Percentiles rank a stretch among this genome's conserved stretches.
phyloP scores from a whole-genome alignment of 2,329 filamentous ascomycete genomes.

The Venturia carpophila region DNA sequence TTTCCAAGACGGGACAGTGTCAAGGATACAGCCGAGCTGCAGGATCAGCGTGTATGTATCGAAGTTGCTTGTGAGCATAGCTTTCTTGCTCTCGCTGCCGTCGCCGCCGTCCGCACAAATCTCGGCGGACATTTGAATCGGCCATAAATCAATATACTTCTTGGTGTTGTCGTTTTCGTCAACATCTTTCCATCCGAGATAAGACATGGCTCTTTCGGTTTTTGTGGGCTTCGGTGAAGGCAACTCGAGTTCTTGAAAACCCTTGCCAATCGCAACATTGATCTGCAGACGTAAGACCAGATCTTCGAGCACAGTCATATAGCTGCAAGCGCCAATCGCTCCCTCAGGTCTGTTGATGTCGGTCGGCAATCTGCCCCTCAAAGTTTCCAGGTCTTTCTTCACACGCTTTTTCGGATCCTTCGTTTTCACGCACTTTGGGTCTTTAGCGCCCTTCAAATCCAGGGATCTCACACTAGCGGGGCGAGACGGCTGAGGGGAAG shows the following conservation, averaged over 20 bases:
- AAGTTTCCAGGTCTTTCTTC: constrained; percentile 41
- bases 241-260: constrained; percentile 68
- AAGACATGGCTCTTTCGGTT: constrained; percentile 25
- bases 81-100: constrained; percentile 35
- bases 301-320: constrained; percentile 77
- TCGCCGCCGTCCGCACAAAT: constrained; percentile 51
- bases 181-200: constrained; percentile 29
- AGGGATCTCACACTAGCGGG: constrained; percentile 21
- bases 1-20: constrained; percentile 75
- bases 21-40: constrained; percentile 75
- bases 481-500: constrained; percentile 38
- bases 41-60: constrained; percentile 86
- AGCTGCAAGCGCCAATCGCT: constrained; percentile 62
- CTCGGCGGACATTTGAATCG: constrained; percentile 87
- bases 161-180: constrained; percentile 45
- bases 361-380: constrained; percentile 57
- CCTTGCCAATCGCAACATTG: constrained; percentile 77
- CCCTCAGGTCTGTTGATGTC: constrained; percentile 61
- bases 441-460: constrained; percentile 11
- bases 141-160: constrained; percentile 81
- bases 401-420: constrained; percentile 27
- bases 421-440: constrained; percentile 24
- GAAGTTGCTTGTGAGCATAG: constrained; percentile 77
- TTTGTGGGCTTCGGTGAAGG: constrained; percentile 39
- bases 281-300: constrained; percentile 68